Evolutionary conservation across 2,329 filamentous ascomycete genomes (phyloP), one percentile per base, ranked within the genome.

Genomic region (Cordyceps fumosorosea): DNA sequence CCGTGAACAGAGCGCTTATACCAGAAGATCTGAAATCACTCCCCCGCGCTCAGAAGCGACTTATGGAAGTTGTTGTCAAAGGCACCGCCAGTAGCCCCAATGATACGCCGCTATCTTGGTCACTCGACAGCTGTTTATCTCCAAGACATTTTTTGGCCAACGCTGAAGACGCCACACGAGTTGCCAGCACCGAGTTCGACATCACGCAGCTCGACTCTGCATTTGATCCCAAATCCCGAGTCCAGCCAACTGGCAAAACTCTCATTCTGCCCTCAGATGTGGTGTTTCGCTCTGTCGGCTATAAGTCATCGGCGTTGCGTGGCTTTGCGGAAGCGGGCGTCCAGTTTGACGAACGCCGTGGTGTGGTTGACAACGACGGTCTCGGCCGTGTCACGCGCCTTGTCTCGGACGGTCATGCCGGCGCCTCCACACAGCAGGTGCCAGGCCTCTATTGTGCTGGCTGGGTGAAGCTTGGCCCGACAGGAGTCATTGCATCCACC

Each of bases 391-490:
- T 96, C 22, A 73, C 73, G 61, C 78, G 69, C 69, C 78, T 67
- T 68, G 74, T 66, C 14, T 68, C 70, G 62, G 64, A 69, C 64
- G 48, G 69, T 57, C 45, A 64, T 20, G 67, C 71, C 66, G 64
- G 71, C 65, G 73, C 67, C 66, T 73, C 63, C 69, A 80, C 58
- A 68, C 78, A 66, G 75, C 81, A 64, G 69, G 78, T 66, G 70
- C 85, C 88, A 0, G 91, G 93, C 0, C 75, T 96, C 32, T 99
- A 99, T 76, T 96, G 92, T 66, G 90, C 93, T 18, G 95, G 95
- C 0, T 99, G 95, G 95, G 92, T 97, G 11, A 98, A 98, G 77
- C 85, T 89, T 42, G 95, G 95, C 0, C 93, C 95, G 0, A 97
- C 92, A 0, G 95, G 95, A 2, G 93, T 98, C 3, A 99, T 99